Percentiles rank a stretch among this genome's conserved stretches.
phyloP scores from a whole-genome alignment of 1,284 basidiomycete genomes.

The Ceratobasidium sp. region DNA sequence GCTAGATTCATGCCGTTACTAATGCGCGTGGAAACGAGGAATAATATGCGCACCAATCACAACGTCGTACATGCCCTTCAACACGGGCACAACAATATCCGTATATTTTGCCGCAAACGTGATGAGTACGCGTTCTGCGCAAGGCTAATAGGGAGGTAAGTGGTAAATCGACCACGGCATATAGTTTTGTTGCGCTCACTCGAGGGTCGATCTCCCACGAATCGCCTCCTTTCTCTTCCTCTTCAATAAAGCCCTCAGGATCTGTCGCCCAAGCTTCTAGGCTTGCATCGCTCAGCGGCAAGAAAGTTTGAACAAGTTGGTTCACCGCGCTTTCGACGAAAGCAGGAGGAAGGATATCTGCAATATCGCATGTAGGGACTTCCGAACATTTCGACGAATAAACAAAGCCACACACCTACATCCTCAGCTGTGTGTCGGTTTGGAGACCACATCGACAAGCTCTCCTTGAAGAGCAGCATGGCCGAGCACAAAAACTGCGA shows the following conservation, averaged over 20 bases:
- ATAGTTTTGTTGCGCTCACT: conserved; percentile 59
- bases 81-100: conserved; percentile 76
- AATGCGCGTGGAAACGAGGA: neutral
- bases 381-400: neutral
- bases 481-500: conserved; percentile 85
- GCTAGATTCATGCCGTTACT: conserved; percentile 48
- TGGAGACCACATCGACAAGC: conserved; percentile 76
- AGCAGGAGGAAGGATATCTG: conserved; percentile 66
- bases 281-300: conserved; percentile 82
- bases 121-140: conserved; percentile 87
- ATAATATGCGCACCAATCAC: conserved; percentile 62
- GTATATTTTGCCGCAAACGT: conserved; percentile 80
- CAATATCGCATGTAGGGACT: neutral
- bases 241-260: conserved; percentile 90
- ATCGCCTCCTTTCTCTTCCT: conserved; percentile 86
- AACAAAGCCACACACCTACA: conserved; percentile 61
- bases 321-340: conserved; percentile 84
- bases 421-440: conserved; percentile 70
- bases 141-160: conserved; percentile 65
- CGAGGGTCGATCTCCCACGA: conserved; percentile 90
- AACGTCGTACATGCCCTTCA: conserved; percentile 67
- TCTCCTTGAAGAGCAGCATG: conserved; percentile 89
- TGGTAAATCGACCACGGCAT: neutral
- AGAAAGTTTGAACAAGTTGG: conserved; percentile 81
- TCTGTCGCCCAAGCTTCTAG: conserved; percentile 82